Base-by-base conservation (phyloP, 768 basidiomycete species). In the Lactarius evosmus region DNA sequence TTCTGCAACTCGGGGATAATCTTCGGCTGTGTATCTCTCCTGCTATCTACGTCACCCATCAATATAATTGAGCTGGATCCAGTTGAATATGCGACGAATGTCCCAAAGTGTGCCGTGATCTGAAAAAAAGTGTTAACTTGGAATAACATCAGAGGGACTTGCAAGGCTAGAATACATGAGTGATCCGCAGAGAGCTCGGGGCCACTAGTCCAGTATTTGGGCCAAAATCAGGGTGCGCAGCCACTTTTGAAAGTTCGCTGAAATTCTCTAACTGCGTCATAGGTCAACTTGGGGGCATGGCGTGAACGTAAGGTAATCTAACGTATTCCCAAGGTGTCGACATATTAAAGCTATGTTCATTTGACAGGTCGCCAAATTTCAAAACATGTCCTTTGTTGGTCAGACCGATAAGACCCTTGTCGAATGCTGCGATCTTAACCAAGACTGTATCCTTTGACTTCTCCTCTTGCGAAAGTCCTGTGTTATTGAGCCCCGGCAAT, bases 31-130 rank as follows among this genome's bases (percentile, higher is more conserved):
- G 76, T 78, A 25, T 75, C 73, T 14, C 76, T 61, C 38, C 76
- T 69, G 7, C 82, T 83, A n/a, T 77, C 72, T 16, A 75, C 77
- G 51, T 83, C 76, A 41, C 91, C 93, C 73, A 87, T 84, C 63
- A 94, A 82, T 27, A 93, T 88, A 61, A 88, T 75, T 19, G 90
- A 91, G 55, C 79, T 79, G 3, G 79, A 71, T 32, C 85, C 89
- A 1, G 86, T 86, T 0, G 93, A 89, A 71, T 93, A 91, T 4
- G 85, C 93, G 57, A 89, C 85, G 72, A 97, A 95, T 34, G 88
- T 86, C 59, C 78, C 68, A 75, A 89, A 96, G 68, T 92, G 88
- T 4, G 91, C 95, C 17, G 95, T 87, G 58, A 98, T 83, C 87
- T 95, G 74, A 4, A 70, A 69, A 63, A 75, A 25, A 22, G 36